Base-by-base conservation (phyloP, 805 yeast genomes). In the Candida palmyrensis region DNA sequence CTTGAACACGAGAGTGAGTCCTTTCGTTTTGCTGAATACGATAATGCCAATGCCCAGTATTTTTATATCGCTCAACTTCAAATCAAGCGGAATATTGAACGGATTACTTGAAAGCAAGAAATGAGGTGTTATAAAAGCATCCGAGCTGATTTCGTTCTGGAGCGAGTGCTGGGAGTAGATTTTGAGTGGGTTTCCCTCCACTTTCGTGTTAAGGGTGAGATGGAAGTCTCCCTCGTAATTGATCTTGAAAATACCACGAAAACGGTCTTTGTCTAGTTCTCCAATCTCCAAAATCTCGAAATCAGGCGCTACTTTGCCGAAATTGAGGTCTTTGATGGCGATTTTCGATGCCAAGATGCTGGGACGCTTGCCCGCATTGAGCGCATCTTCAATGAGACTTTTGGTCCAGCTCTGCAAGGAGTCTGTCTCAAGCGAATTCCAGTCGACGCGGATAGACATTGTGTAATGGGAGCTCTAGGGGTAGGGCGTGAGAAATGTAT, bases 261-360 rank as follows among this genome's bases (percentile, higher is more conserved):
- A 85, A 40, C 84, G 59, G 55, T 84, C 92, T 18, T 64, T 66
- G 5, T 79, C 92, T 21, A 85, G 57, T 51, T 85, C 95, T 4
- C 95, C 95, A 42, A 84, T 80, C 48, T 84, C 95, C 38, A 84
- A 61, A 23, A 85, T 80, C 55, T 84, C 95, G 40, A 84, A 75
- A 35, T 69, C 64, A 1, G 95, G 95, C 1, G 92, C 78, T 18
- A 73, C 67, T 29, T 77, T 69, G 7, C 95, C 95, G 60, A 85
- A 79, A 46, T 79, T 71, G 24, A 84, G 66, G 41, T 82, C 86
- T 36, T 75, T 71, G 30, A 84, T 85, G 24, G 62, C 62, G 40
- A 84, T 83, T 30, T 71, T 73, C 13, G 84, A 81, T 17, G 85
- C 84, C 12, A 84, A 62, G 5, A 84, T 77, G 32, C 73, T 75